Base-by-base conservation (phyloP, 2,329 filamentous ascomycete genomes). In the Knoxdaviesia capensis region DNA sequence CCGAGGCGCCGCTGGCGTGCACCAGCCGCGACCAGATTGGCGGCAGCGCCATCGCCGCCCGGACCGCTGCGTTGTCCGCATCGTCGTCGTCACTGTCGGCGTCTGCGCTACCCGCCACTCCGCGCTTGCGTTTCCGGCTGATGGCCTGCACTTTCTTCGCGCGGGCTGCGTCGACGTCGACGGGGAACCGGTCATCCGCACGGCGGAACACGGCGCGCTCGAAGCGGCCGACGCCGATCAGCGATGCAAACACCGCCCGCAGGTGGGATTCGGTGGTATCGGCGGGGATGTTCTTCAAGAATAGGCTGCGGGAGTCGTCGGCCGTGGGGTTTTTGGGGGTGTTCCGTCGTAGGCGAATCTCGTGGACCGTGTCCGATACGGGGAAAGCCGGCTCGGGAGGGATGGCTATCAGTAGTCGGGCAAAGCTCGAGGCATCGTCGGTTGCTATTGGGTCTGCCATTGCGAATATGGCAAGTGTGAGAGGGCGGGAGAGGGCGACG, bases 241-340 rank as follows among this genome's bases (percentile, higher is more conserved):
- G 71, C 1, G 69, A 65, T 1, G 73, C 63, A 50, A 96, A 92
- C 0, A 96, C 62, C 36, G 76, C 67, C 38, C 84, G 77, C 36
- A 96, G 68, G 51, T 87, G 82, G 1, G 66, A 58, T 44, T 84
- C 77, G 5, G 84, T 92, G 45, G 84, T 78, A 54, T 94, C 87
- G 47, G 80, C 67, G 6, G 90, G 90, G 1, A 92, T 63, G 53
- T 98, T 96, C 48, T 87, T 81, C n/a, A 93, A 56, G 59, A 94
- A 98, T 11, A 98, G 68, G 46, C 82, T 86, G 50, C 87, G 77
- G 10, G 74, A 64, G 51, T 88, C 80, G 57, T 81, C 71, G 43
- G 71, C 66, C 6, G 80, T 80, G 9, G 82, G 75, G 36, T 82
- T 69, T 60, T 80, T 84, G 46, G 88, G 86, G 38, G 77, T 69